These are phyloP conservation scores for Solanum etuberosum DNA, from an alignment of 257 asterid species.

Conservation along the genomic window DNA sequence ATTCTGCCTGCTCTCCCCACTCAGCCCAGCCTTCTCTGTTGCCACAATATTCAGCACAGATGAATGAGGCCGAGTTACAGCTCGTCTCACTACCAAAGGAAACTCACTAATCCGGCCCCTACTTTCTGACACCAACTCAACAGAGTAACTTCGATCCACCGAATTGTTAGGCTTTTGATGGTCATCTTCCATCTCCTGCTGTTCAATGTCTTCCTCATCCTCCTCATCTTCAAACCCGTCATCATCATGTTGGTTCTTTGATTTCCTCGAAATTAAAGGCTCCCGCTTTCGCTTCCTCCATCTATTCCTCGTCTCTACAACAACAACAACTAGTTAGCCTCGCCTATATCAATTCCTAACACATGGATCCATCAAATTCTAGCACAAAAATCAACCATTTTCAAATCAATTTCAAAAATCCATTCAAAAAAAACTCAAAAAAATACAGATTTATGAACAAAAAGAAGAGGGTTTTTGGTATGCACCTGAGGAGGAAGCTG, in stretches of 20 bases:
- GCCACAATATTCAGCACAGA: slow-evolving; percentile 52
- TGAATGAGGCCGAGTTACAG: slow-evolving; percentile 67
- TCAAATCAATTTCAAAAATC: neutral
- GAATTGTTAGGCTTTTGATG: slow-evolving; percentile 19
- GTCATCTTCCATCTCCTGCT: slow-evolving; percentile 19
- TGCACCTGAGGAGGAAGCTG: slow-evolving; percentile 85
- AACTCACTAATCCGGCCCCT: slow-evolving; percentile 53
- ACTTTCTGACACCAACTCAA: slow-evolving; percentile 42
- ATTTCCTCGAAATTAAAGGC: slow-evolving; percentile 42
- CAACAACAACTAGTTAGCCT: neutral
- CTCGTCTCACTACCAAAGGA: slow-evolving; percentile 60
- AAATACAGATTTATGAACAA: neutral
- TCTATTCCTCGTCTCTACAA: slow-evolving; percentile 58
- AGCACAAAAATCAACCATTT: neutral
- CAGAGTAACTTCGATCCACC: slow-evolving; percentile 26
- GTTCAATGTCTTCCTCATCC: slow-evolving; percentile 45
- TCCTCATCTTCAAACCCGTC: slow-evolving; percentile 74
- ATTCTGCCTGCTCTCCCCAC: slow-evolving; percentile 45
- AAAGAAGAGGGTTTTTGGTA: neutral
- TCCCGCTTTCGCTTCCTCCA: slow-evolving; percentile 98
- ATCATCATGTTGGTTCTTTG: slow-evolving; percentile 53
- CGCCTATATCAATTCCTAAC: slow-evolving; percentile 2
- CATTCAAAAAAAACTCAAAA: neutral
- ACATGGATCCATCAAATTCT: neutral
- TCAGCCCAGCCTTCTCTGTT: slow-evolving; percentile 48